These are phyloP conservation scores for Platanthera guangdongensis DNA, from an alignment of 106 monocot genomes.

Conservation along the genomic window DNA sequence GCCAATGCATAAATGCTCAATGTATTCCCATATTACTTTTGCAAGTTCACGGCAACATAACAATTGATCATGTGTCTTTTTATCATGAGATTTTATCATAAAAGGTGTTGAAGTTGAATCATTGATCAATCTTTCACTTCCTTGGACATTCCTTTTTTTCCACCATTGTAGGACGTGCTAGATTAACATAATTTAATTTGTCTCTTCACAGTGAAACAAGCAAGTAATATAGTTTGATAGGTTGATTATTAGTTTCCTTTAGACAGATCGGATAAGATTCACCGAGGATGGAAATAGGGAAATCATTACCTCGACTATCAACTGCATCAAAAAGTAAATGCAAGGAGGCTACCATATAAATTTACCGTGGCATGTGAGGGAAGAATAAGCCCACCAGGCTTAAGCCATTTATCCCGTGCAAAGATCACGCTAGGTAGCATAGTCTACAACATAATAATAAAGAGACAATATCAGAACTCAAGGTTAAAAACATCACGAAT, in stretches of 20 bases:
- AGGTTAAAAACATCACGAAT: not conserved
- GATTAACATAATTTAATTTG: not conserved
- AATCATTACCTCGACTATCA: not conserved
- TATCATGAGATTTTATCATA: too few species aligned
- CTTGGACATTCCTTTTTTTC: not conserved
- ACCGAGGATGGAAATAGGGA: not conserved
- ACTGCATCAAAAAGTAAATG: not conserved
- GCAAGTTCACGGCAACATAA: too few species aligned
- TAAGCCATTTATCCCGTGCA: slow-evolving; percentile 94
- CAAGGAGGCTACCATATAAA: not conserved
- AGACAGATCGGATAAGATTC: not conserved
- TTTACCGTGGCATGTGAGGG: slow-evolving; percentile 94
- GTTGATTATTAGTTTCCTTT: not conserved
- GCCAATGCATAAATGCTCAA: too few species aligned
- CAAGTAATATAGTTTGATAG: not conserved
- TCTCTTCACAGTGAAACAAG: not conserved
- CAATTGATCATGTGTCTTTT: too few species aligned
- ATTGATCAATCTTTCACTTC: not conserved
- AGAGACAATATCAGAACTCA: not conserved
- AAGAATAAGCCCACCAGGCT: slow-evolving; percentile 92
- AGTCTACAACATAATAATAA: slow-evolving; percentile 36
- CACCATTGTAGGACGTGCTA: not conserved
- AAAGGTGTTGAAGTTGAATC: too few species aligned
- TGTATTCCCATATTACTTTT: too few species aligned
- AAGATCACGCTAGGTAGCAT: slow-evolving; percentile 90